phyloP scores from a whole-genome alignment of 257 asterid species.

The Haberlea rhodopensis region DNA sequence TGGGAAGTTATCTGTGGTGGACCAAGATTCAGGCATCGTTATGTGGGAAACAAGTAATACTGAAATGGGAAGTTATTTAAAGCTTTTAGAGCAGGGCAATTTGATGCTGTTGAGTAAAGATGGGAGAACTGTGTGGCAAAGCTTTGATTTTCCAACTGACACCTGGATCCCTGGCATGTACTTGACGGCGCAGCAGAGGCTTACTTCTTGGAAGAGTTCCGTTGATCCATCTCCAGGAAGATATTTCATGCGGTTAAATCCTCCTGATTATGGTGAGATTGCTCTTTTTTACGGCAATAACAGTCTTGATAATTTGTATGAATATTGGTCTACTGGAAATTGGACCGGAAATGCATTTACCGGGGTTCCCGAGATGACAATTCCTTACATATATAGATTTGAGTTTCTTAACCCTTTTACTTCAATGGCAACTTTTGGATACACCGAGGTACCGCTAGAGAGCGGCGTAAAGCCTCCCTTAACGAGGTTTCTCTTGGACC shows the following conservation, averaged over 20 bases:
- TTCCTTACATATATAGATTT: slow-evolving; percentile 64
- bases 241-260: slow-evolving; percentile 57
- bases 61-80: slow-evolving; percentile 39
- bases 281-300: slow-evolving; percentile 43
- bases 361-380: slow-evolving; percentile 71
- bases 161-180: slow-evolving; percentile 85
- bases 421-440: slow-evolving; percentile 63
- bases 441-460: slow-evolving; percentile 58
- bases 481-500: slow-evolving; percentile 62
- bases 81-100: slow-evolving; percentile 64
- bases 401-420: slow-evolving; percentile 54
- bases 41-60: slow-evolving; percentile 53
- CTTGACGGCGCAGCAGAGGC: slow-evolving; percentile 43
- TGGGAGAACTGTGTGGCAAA: slow-evolving; percentile 60
- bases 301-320: slow-evolving; percentile 18
- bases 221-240: slow-evolving; percentile 63
- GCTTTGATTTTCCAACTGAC: slow-evolving; percentile 77
- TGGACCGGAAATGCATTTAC: slow-evolving; percentile 67
- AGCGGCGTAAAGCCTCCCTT: slow-evolving; percentile 54
- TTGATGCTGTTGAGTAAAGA: slow-evolving; percentile 39
- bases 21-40: slow-evolving; percentile 34
- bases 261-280: slow-evolving; percentile 63
- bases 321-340: slow-evolving; percentile 74
- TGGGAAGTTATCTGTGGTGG: slow-evolving; percentile 49
- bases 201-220: slow-evolving; percentile 66